Evolutionary conservation across 2,329 filamentous ascomycete species (phyloP).

Genomic region (Penicillium hesseltinei): DNA sequence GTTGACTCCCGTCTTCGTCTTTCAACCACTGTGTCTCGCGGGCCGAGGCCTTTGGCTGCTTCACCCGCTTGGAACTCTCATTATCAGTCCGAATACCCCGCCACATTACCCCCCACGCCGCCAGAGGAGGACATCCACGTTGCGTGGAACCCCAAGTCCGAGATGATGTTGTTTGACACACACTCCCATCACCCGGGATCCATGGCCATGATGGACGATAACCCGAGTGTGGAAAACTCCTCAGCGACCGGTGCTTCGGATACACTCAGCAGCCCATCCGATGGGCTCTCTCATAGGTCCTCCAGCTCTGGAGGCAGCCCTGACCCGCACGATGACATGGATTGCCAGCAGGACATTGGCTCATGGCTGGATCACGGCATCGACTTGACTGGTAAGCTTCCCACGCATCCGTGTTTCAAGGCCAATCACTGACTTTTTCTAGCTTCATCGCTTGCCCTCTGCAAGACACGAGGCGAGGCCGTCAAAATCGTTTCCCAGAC

Average conservation of each 20-base stretch:
- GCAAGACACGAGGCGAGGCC: conserved; percentile 40
- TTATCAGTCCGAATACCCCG: conserved; percentile 32
- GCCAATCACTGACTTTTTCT: conserved; percentile 5
- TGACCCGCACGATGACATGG: conserved; percentile 32
- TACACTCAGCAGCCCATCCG: conserved; percentile 31
- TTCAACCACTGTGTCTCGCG: conserved; percentile 36
- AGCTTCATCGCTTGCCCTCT: conserved; percentile 42
- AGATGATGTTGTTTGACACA: conserved; percentile 33
- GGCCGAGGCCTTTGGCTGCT: conserved; percentile 31
- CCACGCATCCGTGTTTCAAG: background rate
- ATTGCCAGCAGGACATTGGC: conserved; percentile 31
- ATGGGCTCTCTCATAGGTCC: conserved; percentile 32
- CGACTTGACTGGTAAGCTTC: conserved; percentile 36
- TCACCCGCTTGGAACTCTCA: conserved; percentile 28
- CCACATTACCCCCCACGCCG: conserved; percentile 41
- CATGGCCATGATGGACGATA: conserved; percentile 30
- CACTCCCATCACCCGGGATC: conserved; percentile 29
- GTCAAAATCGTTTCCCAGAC: conserved; percentile 61
- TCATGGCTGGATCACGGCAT: conserved; percentile 41
- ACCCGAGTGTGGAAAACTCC: conserved; percentile 28
- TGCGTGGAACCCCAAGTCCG: conserved; percentile 37
- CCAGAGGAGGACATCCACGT: conserved; percentile 43
- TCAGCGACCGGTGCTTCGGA: conserved; percentile 30
- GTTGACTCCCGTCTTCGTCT: conserved; percentile 31
- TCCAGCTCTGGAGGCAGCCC: conserved; percentile 34